Evolutionary conservation across 176 grass and related monocot genomes (phyloP).

Genomic region (Elymus sibiricus): DNA sequence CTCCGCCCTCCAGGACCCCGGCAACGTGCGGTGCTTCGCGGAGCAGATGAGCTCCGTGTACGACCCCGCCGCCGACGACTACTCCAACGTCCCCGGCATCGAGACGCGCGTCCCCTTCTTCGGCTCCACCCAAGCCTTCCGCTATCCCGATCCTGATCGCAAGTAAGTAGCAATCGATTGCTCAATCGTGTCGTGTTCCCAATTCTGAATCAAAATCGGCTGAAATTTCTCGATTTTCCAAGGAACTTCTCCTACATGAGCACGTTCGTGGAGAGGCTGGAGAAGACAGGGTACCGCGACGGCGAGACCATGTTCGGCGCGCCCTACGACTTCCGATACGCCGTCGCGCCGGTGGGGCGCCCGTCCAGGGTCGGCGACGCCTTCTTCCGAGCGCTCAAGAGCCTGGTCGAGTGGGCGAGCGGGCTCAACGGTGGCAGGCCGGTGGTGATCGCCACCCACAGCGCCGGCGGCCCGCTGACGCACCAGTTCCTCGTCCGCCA

Average conservation of each 20-base stretch:
- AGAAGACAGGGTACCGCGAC: conserved; percentile 46
- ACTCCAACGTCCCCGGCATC: conserved; percentile 37
- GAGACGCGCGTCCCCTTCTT: conserved; percentile 55
- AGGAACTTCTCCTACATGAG: conserved; percentile 35
- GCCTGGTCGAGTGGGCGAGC: conserved; percentile 36
- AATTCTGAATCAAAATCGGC: background rate
- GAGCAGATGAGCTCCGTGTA: conserved; percentile 38
- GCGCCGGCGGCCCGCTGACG: conserved; percentile 39
- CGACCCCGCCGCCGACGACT: conserved; percentile 38
- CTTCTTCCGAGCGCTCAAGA: conserved; percentile 23
- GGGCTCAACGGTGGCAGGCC: conserved; percentile 12
- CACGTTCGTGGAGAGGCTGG: conserved; percentile 25
- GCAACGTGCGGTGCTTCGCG: conserved; percentile 34
- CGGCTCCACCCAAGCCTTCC: conserved; percentile 34
- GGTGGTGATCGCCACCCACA: conserved; percentile 49
- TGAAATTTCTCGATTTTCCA: background rate
- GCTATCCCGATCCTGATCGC: conserved; percentile 32
- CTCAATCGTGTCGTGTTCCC: background rate
- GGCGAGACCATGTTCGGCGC: conserved; percentile 51
- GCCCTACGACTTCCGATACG: conserved; percentile 68
- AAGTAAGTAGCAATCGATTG: background rate
- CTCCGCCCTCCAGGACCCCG: conserved; percentile 12
- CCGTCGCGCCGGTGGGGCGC: conserved; percentile 25
- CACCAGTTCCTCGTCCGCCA: conserved; percentile 39
- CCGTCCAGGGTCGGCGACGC: conserved; percentile 17